Conservation (phyloP, 2,329 filamentous ascomycete species). For the Ascochyta rabiei region DNA sequence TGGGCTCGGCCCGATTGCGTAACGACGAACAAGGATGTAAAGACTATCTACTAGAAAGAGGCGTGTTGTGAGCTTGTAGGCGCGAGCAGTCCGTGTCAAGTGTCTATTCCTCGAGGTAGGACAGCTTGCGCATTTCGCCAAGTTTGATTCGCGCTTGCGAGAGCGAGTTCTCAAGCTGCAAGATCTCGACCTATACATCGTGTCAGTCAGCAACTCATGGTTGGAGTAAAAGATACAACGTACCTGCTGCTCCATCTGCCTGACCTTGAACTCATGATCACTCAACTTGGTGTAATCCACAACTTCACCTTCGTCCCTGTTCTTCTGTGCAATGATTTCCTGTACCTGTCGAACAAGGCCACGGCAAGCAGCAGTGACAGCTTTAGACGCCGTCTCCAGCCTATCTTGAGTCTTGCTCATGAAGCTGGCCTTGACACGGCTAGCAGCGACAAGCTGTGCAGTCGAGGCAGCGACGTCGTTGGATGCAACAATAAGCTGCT, state of each 20-base stretch:
- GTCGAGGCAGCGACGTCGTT: constrained; percentile 97
- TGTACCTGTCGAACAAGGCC: constrained; percentile 91
- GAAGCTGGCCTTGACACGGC: constrained; percentile 94
- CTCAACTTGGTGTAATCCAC: constrained; percentile 89
- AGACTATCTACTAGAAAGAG: constrained; percentile 12
- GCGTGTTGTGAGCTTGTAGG: neutral
- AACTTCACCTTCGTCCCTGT: constrained; percentile 75
- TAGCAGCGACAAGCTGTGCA: constrained; percentile 93
- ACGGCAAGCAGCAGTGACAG: constrained; percentile 87
- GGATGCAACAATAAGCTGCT: constrained; percentile 96
- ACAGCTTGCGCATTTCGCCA: constrained; percentile 98
- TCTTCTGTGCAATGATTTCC: constrained; percentile 86
- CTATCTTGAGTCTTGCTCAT: constrained; percentile 97
- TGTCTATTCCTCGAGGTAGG: constrained; percentile 65
- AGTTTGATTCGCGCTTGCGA: constrained; percentile 78
- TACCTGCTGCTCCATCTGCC: constrained; percentile 99
- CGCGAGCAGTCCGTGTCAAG: neutral
- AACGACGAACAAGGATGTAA: neutral
- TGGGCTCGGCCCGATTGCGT: too few relatives aligned
- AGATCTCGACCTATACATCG: constrained; percentile 80
- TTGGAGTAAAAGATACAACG: constrained; percentile 39
- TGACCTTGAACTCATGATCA: constrained; percentile 95
- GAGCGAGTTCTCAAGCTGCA: constrained; percentile 90
- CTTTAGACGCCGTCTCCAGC: constrained; percentile 88
- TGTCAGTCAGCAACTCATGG: constrained; percentile 18